Percentiles rank a stretch among this genome's conserved stretches.
phyloP scores from a whole-genome alignment of 2,329 filamentous ascomycete species.

The Didymosphaeria variabile region DNA sequence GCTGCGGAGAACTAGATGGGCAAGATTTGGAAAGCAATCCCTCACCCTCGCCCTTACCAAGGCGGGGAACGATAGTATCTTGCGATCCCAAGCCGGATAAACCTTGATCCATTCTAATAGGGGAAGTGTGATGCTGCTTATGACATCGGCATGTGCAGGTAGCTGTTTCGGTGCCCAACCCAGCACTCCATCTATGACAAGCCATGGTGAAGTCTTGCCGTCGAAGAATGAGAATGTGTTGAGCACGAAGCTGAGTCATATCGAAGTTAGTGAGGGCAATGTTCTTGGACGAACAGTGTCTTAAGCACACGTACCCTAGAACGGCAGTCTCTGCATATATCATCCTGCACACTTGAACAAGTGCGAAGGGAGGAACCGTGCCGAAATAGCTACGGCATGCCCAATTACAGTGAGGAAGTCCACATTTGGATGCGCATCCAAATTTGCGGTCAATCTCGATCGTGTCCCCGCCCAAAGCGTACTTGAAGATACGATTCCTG shows the following conservation, averaged over 20 bases:
- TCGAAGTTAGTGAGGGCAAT: background rate
- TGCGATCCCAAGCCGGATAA: background rate
- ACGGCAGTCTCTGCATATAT: constrained; percentile 21
- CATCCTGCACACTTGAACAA: constrained; percentile 16
- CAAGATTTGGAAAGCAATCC: background rate
- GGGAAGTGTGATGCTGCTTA: background rate
- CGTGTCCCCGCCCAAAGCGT: constrained; percentile 2
- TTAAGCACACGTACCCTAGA: background rate
- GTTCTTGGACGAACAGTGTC: background rate
- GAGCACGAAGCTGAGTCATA: background rate
- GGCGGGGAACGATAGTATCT: fast-evolving
- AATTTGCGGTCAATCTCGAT: background rate
- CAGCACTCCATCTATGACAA: background rate
- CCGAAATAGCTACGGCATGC: too few relatives aligned
- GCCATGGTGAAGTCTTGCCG: background rate
- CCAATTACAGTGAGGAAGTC: too few relatives aligned
- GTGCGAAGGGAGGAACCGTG: background rate
- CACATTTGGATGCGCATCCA: too few relatives aligned
- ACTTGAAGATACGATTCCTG: constrained; percentile 14
- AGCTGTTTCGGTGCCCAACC: background rate
- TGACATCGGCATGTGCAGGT: background rate
- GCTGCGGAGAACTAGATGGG: background rate
- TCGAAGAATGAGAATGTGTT: background rate
- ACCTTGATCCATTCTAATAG: background rate
- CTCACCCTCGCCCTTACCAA: background rate